Conservation (phyloP, 345 rosid genomes). For the Passiflora organensis region DNA sequence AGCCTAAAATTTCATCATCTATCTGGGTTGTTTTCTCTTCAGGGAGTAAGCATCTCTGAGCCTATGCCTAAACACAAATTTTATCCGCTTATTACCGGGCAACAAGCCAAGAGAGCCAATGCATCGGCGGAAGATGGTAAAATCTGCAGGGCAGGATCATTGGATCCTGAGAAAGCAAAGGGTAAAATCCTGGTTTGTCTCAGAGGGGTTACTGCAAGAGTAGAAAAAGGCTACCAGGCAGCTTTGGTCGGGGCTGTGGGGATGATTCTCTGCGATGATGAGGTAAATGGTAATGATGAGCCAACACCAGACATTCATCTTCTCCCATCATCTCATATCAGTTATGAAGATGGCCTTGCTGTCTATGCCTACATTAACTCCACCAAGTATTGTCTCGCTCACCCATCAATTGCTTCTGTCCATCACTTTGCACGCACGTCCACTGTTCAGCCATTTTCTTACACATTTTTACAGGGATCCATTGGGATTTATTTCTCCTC, state of each 20-base stretch:
- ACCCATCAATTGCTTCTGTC: not conserved
- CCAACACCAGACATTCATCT: slow-evolving; percentile 25
- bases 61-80: not conserved
- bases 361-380: slow-evolving; percentile 34
- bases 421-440: not conserved
- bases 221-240: slow-evolving; percentile 26
- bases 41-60: slow-evolving; percentile 9
- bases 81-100: slow-evolving; percentile 1
- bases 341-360: slow-evolving; percentile 22
- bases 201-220: slow-evolving; percentile 18
- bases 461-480: not conserved
- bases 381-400: slow-evolving; percentile 23
- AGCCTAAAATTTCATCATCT: not conserved
- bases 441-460: too few relatives aligned
- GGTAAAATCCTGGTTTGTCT: slow-evolving; percentile 55
- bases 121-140: not conserved
- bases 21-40: not conserved
- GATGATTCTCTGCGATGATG: slow-evolving; percentile 41
- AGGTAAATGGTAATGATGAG: slow-evolving; percentile 14
- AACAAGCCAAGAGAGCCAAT: not conserved
- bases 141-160: slow-evolving; percentile 14
- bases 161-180: slow-evolving; percentile 44
- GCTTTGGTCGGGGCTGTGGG: slow-evolving; percentile 39
- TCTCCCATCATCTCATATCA: slow-evolving; percentile 41
- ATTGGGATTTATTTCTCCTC: not conserved